Evolutionary conservation across 331 rosid species (phyloP), one percentile per base, ranked within the genome.

Genomic region (Rosa hybrid): DNA sequence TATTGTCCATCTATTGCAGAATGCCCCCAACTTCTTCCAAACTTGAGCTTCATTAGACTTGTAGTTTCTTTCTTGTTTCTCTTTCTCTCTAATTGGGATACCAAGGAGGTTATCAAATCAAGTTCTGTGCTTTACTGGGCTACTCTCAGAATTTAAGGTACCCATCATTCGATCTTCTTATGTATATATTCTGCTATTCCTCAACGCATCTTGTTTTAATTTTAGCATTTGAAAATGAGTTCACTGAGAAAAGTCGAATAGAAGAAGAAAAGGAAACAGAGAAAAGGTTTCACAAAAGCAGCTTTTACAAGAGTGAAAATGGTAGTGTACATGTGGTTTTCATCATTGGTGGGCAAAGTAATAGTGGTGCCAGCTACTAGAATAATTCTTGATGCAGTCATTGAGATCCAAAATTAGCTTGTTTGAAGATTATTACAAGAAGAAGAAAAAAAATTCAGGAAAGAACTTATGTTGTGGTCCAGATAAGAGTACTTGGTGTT

Each of bases 91-190:
- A 11, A 38, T 74, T 71, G 75, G 71, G 14, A 8, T n/a, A 2
- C 12, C 30, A 70, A 44, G 67, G 23, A 18, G 56, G 86, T 68
- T 21, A 65, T 74, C 54, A 49, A 53, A 74, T 16, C 86, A 56
- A 71, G 78, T 60, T 56, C 69, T 68, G 74, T 76, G 63, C 83
- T 53, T 83, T 79, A 42, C 74, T 81, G 73, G 70, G 71, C 6
- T 57, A 81, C 84, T 71, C 82, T 25, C 39, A 84, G 67, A 57
- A 14, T 39, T 46, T n/a, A 38, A 75, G 90, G 90, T 87, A 87
- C 62, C 69, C 39, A 64, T 68, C 20, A 23, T 79, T 77, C 54
- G 23, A 30, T 56, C 63, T 57, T 27, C 68, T 62, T 12, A 59
- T 21, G 44, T 30, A 41, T 13, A n/a, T 5, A 4, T 3, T 68